These are phyloP conservation scores for Theobroma cacao DNA, from an alignment of 345 rosid genomes.

Conservation along the genomic window DNA sequence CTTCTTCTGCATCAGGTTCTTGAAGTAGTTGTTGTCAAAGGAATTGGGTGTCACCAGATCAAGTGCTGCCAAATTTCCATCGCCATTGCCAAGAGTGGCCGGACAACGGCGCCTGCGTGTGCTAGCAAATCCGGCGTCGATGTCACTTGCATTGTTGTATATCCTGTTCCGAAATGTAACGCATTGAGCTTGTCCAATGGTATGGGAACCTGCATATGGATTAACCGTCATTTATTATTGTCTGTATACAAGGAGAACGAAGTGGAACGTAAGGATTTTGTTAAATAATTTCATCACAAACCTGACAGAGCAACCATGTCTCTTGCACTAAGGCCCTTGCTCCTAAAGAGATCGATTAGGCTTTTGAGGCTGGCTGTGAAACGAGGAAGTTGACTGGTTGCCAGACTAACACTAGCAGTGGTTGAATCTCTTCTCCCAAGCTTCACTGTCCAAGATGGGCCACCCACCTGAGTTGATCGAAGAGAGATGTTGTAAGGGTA, in stretches of 20 bases:
- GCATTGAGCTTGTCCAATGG: constrained; percentile 56
- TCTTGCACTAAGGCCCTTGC: constrained; percentile 46
- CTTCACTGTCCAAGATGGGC: constrained; percentile 45
- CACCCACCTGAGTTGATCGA: constrained; percentile 26
- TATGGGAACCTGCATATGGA: constrained; percentile 32
- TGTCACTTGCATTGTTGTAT: constrained; percentile 36
- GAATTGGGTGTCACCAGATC: constrained; percentile 49
- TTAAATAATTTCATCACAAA: not conserved
- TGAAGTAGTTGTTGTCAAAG: constrained; percentile 54
- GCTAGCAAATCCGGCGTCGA: constrained; percentile 41
- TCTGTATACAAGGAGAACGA: not conserved
- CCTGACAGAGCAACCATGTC: constrained; percentile 60
- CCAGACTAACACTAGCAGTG: constrained; percentile 34
- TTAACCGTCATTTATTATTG: not conserved
- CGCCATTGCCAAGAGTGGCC: not conserved
- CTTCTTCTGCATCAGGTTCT: constrained; percentile 45
- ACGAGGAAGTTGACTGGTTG: constrained; percentile 40
- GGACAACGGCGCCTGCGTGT: constrained; percentile 44
- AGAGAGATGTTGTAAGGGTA: not conserved
- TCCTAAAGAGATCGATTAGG: constrained; percentile 35
- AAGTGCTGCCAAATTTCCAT: constrained; percentile 33
- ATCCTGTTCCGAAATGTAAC: constrained; percentile 36
- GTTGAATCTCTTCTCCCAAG: constrained; percentile 16
- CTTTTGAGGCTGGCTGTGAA: constrained; percentile 32
- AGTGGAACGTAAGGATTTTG: not conserved